These are phyloP conservation scores for Lactarius trivialis DNA, from an alignment of 768 basidiomycete species.

Conservation along the genomic window DNA sequence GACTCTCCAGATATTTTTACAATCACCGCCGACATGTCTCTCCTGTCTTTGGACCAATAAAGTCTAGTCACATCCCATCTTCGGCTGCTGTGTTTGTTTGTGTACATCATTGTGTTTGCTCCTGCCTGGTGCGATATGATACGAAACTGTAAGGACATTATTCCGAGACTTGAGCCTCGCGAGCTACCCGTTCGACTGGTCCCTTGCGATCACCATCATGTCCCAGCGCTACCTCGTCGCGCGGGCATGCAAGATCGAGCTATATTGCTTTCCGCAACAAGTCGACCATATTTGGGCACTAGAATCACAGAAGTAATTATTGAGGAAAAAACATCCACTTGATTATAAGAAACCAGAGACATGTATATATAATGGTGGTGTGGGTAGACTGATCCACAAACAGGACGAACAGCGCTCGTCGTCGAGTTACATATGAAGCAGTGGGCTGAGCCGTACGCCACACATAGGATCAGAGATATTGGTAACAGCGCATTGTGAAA, in stretches of 20 bases:
- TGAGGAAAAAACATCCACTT: neutral
- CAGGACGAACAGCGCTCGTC: conserved; percentile 1
- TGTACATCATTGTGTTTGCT: conserved; percentile 9
- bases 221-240: neutral
- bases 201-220: neutral
- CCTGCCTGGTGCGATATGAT: conserved; percentile 1
- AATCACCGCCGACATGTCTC: conserved; percentile 86
- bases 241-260: neutral
- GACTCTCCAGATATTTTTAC: neutral
- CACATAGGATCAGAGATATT: neutral
- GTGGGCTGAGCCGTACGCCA: conserved; percentile 14
- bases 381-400: neutral
- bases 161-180: neutral
- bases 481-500: neutral
- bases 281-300: neutral
- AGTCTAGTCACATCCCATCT: neutral
- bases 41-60: conserved; percentile 78
- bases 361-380: neutral
- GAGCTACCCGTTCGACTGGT: neutral
- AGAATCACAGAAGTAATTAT: neutral
- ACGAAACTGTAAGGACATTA: neutral
- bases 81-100: neutral
- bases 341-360: neutral
- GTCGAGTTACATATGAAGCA: conserved; percentile 9
- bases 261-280: neutral